Evolutionary conservation across 2,329 filamentous ascomycete species (phyloP).

Genomic region (Alternaria incomplexa): DNA sequence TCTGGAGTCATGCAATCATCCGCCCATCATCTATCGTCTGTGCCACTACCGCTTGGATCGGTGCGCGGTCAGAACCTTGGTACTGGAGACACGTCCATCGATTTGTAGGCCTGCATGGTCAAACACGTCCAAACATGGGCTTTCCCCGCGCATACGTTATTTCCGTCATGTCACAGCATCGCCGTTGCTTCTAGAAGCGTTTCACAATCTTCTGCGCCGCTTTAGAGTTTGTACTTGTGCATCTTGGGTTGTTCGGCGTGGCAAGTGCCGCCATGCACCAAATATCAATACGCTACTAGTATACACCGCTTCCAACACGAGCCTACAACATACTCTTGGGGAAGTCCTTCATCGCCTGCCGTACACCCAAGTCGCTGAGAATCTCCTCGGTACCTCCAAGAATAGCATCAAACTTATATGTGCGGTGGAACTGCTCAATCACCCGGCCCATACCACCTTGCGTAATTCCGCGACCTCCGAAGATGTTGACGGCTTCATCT

Average conservation of each 20-base stretch:
- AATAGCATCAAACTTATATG: conserved; percentile 73
- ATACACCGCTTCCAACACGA: background rate
- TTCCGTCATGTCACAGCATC: conserved; percentile 16
- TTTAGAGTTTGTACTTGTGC: conserved; percentile 1
- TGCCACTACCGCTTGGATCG: conserved; percentile 10
- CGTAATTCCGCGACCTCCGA: conserved; percentile 80
- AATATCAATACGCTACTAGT: conserved; percentile 4
- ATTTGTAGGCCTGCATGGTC: conserved; percentile 5
- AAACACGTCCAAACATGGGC: conserved; percentile 11
- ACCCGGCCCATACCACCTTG: conserved; percentile 82
- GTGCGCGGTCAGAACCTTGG: conserved; percentile 6
- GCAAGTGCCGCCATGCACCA: background rate
- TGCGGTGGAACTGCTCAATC: conserved; percentile 84
- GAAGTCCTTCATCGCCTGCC: conserved; percentile 83
- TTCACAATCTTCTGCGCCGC: conserved; percentile 5
- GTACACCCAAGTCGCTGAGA: conserved; percentile 78
- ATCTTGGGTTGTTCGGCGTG: background rate
- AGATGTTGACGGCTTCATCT: conserved; percentile 84
- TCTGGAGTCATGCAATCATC: conserved; percentile 3
- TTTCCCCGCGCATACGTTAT: conserved; percentile 9
- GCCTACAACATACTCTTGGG: conserved; percentile 79
- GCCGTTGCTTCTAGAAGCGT: conserved; percentile 25
- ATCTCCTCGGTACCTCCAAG: conserved; percentile 85
- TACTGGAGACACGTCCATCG: conserved; percentile 8
- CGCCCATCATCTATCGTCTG: conserved; percentile 7